phyloP scores from a whole-genome alignment of 192 early-diverging fungal genomes.

The Obelidium mucronatum region DNA sequence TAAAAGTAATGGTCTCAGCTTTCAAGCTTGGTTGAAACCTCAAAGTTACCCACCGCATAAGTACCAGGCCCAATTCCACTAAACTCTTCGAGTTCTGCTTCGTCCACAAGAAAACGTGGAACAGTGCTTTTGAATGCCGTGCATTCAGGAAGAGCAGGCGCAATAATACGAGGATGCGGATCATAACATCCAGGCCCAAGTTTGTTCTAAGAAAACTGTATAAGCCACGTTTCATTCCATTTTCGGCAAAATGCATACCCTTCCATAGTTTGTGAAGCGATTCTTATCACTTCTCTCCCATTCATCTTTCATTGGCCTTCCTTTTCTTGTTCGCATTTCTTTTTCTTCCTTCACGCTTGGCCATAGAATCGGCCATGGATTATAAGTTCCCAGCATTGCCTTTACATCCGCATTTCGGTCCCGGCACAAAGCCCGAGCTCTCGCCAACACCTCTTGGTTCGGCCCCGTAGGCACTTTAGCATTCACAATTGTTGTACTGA shows the following conservation, averaged over 20 bases:
- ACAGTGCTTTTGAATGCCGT: slow-evolving; percentile 33
- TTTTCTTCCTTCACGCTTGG: slow-evolving; percentile 9
- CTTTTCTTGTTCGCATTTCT: slow-evolving; percentile 11
- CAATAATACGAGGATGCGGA: slow-evolving; percentile 9
- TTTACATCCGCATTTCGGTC: slow-evolving; percentile 32
- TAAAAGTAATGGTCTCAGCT: not conserved
- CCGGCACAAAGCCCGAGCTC: not conserved
- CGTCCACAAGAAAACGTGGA: slow-evolving; percentile 4
- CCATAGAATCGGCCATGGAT: slow-evolving; percentile 37
- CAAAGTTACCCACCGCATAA: slow-evolving; percentile 5
- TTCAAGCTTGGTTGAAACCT: not conserved
- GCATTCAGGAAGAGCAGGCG: not conserved
- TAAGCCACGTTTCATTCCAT: not conserved
- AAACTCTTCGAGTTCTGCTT: not conserved
- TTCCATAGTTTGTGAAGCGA: not conserved
- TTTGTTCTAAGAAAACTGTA: not conserved
- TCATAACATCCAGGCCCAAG: slow-evolving; percentile 27
- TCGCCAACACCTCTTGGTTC: slow-evolving; percentile 26
- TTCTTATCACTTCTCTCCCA: slow-evolving; percentile 18
- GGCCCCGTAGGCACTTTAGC: slow-evolving; percentile 29
- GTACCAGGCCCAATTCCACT: slow-evolving; percentile 17
- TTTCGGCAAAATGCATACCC: not conserved
- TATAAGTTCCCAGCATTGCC: slow-evolving; percentile 38
- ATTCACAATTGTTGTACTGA: slow-evolving; percentile 8
- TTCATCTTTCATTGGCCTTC: slow-evolving; percentile 22